A percentile compares a stretch with the other conserved stretches of the same genome.
Conservation (phyloP, 2,329 filamentous ascomycete genomes). For the Lasiodiplodia sp. region DNA sequence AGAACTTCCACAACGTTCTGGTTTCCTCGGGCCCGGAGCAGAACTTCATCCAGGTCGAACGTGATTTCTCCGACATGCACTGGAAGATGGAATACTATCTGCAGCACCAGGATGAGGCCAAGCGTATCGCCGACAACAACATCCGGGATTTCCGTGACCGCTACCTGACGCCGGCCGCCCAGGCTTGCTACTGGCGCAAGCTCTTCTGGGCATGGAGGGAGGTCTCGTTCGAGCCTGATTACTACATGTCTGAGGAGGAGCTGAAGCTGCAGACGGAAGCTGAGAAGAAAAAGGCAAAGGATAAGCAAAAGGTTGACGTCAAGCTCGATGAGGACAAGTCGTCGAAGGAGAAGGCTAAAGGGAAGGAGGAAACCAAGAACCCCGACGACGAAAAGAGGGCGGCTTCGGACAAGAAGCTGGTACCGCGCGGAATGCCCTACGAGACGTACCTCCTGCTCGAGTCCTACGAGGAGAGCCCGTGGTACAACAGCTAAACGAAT, state of each 20-base stretch:
- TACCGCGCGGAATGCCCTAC: conserved; percentile 29
- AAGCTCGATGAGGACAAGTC: conserved; percentile 25
- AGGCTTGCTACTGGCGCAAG: conserved; percentile 63
- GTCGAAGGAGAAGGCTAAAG: conserved; percentile 13
- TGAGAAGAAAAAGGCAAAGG: conserved; percentile 25
- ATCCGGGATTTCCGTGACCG: conserved; percentile 58
- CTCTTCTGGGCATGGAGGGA: conserved; percentile 49
- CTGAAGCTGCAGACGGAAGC: conserved; percentile 13
- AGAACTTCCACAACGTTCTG: conserved; percentile 58
- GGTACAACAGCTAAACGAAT: conserved; percentile 28
- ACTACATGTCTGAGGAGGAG: conserved; percentile 31
- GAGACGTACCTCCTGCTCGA: conserved; percentile 28
- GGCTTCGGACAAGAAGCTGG: conserved; percentile 10
- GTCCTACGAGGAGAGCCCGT: conserved; percentile 29
- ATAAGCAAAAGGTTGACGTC: conserved; percentile 17
- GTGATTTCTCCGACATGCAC: conserved; percentile 52
- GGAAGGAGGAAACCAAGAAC: conserved; percentile 8
- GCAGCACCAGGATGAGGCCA: conserved; percentile 52
- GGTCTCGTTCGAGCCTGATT: conserved; percentile 42
- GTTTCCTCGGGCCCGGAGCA: conserved; percentile 54
- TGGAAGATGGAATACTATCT: conserved; percentile 42
- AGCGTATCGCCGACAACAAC: conserved; percentile 58
- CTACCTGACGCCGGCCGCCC: conserved; percentile 62
- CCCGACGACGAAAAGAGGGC: conserved; percentile 25
- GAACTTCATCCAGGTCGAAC: conserved; percentile 58